These are phyloP conservation scores for Eleusine indica DNA, from an alignment of 176 grass and related monocot genomes.

Conservation along the genomic window DNA sequence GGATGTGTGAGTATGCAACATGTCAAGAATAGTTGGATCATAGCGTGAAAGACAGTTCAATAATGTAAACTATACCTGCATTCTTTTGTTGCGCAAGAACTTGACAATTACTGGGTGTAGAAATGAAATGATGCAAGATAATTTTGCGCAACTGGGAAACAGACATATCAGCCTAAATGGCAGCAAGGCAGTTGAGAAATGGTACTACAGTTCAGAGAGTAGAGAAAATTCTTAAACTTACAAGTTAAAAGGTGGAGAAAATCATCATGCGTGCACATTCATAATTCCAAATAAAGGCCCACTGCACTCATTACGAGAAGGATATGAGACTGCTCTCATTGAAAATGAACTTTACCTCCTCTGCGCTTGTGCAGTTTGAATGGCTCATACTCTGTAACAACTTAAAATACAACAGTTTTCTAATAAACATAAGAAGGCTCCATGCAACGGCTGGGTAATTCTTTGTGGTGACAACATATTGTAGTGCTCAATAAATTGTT, in stretches of 20 bases:
- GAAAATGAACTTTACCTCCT: no score
- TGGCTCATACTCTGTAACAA: no score
- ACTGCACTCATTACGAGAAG: no score
- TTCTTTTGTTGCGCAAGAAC: background rate
- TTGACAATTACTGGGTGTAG: background rate
- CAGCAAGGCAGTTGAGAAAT: conserved; percentile 25
- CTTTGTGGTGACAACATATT: background rate
- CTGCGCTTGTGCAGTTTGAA: no score
- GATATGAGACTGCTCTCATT: no score
- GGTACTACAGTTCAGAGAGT: background rate
- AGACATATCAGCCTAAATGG: no score
- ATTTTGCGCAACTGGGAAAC: background rate
- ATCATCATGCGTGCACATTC: no score
- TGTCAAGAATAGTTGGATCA: background rate
- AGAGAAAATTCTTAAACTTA: background rate
- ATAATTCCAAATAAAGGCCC: no score
- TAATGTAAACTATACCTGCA: background rate
- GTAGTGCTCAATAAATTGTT: background rate
- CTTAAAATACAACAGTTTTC: no score
- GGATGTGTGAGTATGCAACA: background rate
- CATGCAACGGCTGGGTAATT: no score
- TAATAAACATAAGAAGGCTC: no score
- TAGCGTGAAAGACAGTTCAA: background rate
- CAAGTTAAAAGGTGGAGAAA: background rate
- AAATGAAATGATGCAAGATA: no score